phyloP scores from a whole-genome alignment of 2,329 filamentous ascomycete genomes.

The Epichloe coenophiala region DNA sequence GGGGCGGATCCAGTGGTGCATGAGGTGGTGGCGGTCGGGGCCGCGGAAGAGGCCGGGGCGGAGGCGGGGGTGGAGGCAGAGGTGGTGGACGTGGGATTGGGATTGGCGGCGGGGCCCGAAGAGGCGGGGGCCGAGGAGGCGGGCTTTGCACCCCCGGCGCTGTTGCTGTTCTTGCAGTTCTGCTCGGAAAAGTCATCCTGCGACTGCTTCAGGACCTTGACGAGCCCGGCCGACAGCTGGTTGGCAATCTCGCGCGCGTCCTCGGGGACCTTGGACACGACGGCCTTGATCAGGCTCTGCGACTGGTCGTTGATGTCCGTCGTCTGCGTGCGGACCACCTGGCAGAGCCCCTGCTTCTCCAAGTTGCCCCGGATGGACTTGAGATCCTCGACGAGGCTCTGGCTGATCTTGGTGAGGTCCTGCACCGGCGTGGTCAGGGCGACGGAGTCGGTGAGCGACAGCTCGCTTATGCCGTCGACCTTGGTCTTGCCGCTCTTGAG shows the following conservation, averaged over 20 bases:
- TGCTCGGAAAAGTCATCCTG: slow-evolving; percentile 12
- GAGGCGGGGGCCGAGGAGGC: too few relatives aligned
- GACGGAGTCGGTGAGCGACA: slow-evolving; percentile 7
- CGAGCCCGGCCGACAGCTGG: slow-evolving; percentile 12
- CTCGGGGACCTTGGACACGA: slow-evolving; percentile 16
- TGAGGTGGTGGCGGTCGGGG: not conserved
- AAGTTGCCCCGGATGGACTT: slow-evolving; percentile 12
- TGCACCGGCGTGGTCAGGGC: slow-evolving; percentile 6
- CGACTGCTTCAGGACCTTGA: slow-evolving; percentile 8
- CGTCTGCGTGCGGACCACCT: slow-evolving; percentile 11
- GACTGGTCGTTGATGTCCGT: slow-evolving; percentile 11
- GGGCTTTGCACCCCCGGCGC: not conserved
- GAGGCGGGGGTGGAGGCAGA: not conserved
- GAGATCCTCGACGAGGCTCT: slow-evolving; percentile 13
- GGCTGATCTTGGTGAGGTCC: slow-evolving; percentile 11
- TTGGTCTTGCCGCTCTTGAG: slow-evolving; percentile 9
- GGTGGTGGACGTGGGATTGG: too few relatives aligned
- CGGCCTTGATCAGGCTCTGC: slow-evolving; percentile 14
- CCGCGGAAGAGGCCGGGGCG: not conserved
- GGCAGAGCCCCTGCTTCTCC: slow-evolving; percentile 15
- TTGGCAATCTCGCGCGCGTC: slow-evolving; percentile 15
- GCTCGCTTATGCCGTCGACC: slow-evolving; percentile 2
- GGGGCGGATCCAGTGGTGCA: not conserved
- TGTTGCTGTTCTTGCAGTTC: slow-evolving; percentile 14
- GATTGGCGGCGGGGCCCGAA: too few relatives aligned